Base-by-base conservation (phyloP, 2,329 filamentous ascomycete genomes). In the Colletotrichum karsti region DNA sequence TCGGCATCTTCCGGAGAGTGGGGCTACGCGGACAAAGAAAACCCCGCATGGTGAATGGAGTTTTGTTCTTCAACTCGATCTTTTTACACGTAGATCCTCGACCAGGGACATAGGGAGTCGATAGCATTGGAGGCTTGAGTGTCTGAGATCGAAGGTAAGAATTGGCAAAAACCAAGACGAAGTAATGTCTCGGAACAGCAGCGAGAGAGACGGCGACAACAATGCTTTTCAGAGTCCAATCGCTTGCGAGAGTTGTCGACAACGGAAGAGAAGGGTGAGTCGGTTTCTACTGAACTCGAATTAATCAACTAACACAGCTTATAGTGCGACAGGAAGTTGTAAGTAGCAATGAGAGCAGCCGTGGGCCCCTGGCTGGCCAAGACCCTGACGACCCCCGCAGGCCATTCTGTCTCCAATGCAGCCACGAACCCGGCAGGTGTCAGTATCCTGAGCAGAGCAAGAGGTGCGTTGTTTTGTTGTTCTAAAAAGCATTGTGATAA, bases 381-480 rank as follows among this genome's bases (percentile, higher is more conserved):
- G 53, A 35, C 30, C 20, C 53, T 61, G 58, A 70, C n/a, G 12
- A 39, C 51, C 54, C 37, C n/a, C 37, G 20, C 39, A 77, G 75
- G 9, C 76, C 76, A 0, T 71, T 73, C 42, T 78, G 77, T 22
- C 54, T 73, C 5, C 77, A 78, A 59, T 78, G 77, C 60, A 71
- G 55, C 12, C 70, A 74, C 37, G 70, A 78, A 33, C 76, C 77
- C 2, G 65, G 69, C 5, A 75, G 71, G 30, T 78, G 77, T 39
- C 74, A 76, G 7, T 78, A 78, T 30, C 77, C 77, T 3, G 76
- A 78, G 30, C 73, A 77, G 20, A 81, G 73, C 67, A 82, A 77
- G 30, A 69, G 71, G 67, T 79, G 72, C 8, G 68, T 69, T 2
- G 28, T 51, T 15, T 68, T 70, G 2, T 35, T 12, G 13, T 35